Percentiles rank a stretch among this genome's conserved stretches.
Evolutionary conservation across 2,329 filamentous ascomycete species (phyloP).

Genomic region (Fusarium falciforme): DNA sequence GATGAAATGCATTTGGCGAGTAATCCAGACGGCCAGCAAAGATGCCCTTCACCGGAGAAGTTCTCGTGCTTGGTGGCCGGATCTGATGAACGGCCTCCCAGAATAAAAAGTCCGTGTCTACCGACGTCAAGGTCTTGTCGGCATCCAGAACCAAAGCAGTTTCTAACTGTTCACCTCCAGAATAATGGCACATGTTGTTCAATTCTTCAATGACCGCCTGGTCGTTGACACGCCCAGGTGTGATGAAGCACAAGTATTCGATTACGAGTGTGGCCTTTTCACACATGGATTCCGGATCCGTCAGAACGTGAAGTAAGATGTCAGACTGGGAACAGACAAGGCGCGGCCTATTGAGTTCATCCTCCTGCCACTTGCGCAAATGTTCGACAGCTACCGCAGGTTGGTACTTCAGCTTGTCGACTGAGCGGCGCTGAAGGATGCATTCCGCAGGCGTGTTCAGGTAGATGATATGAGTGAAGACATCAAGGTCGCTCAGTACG

Average conservation of each 20-base stretch:
- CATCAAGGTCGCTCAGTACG: slow-evolving; percentile 58
- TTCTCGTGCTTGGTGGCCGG: not conserved
- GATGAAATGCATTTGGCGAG: no score
- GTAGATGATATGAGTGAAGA: slow-evolving; percentile 70
- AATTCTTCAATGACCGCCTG: no score
- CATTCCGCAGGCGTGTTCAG: slow-evolving; percentile 54
- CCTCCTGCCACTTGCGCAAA: slow-evolving; percentile 59
- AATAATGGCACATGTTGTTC: no score
- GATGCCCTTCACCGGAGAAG: no score
- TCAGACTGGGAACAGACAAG: slow-evolving; percentile 55
- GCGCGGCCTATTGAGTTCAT: slow-evolving; percentile 57
- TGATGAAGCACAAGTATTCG: no score
- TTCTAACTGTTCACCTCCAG: slow-evolving; percentile 27
- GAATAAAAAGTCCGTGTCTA: slow-evolving; percentile 64
- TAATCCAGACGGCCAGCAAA: no score
- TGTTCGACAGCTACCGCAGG: slow-evolving; percentile 48
- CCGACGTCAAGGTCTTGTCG: slow-evolving; percentile 64
- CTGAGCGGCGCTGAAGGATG: slow-evolving; percentile 51
- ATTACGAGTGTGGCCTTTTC: no score
- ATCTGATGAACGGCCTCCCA: slow-evolving; percentile 50
- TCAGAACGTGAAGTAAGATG: slow-evolving; percentile 59
- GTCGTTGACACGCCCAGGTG: no score
- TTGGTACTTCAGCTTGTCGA: slow-evolving; percentile 54
- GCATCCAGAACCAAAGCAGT: slow-evolving; percentile 68
- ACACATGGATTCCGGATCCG: slow-evolving; percentile 40